phyloP scores from a whole-genome alignment of 768 basidiomycete species.

The Cubamyces lactineus region DNA sequence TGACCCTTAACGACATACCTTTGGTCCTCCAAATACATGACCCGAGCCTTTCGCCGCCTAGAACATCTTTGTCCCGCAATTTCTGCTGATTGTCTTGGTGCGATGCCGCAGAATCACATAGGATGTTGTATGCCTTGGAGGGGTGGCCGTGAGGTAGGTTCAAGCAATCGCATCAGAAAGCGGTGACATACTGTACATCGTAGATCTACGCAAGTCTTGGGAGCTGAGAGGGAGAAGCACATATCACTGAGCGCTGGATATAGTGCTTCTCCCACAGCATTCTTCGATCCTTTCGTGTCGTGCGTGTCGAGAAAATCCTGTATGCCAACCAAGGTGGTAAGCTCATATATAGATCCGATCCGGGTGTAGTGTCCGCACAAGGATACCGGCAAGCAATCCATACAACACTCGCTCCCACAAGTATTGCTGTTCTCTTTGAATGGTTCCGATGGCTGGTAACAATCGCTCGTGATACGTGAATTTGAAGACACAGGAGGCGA shows the following conservation, averaged over 20 bases:
- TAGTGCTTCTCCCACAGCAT: constrained; percentile 32
- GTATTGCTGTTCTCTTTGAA: constrained; percentile 26
- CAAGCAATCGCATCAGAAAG: too few species aligned
- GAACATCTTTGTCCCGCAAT: constrained; percentile 45
- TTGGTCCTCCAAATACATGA: constrained; percentile 48
- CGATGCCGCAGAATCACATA: constrained; percentile 50
- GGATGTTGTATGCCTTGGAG: constrained; percentile 53
- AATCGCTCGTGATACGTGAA: constrained; percentile 45
- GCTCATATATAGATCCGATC: not conserved
- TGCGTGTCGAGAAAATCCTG: constrained; percentile 37
- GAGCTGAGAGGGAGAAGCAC: constrained; percentile 37
- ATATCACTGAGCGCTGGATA: constrained; percentile 42
- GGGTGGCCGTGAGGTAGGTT: constrained; percentile 11
- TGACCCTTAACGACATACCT: constrained; percentile 38
- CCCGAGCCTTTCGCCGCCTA: constrained; percentile 53
- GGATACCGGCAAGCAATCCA: constrained; percentile 55
- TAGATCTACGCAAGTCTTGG: constrained; percentile 35
- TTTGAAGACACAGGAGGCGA: constrained; percentile 45
- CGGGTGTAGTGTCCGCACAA: constrained; percentile 39
- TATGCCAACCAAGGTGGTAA: not conserved
- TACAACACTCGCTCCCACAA: constrained; percentile 52
- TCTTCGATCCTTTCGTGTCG: constrained; percentile 28
- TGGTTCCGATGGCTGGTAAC: constrained; percentile 29
- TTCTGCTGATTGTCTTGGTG: constrained; percentile 47
- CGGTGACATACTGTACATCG: constrained; percentile 30